phyloP scores from a whole-genome alignment of 805 yeast genomes.

The Myxozyma udenii region DNA sequence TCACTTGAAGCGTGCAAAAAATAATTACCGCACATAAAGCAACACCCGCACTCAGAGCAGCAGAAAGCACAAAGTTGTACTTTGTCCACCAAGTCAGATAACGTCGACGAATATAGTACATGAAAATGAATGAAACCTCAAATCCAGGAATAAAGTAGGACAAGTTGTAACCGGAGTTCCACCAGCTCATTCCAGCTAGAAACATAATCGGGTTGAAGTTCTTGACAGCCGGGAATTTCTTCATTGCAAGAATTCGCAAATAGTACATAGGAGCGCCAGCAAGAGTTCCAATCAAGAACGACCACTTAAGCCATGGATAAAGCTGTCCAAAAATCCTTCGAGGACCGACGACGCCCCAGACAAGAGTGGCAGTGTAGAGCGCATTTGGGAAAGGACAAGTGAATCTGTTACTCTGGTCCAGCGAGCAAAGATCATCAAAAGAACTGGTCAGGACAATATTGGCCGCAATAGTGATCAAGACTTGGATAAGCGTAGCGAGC shows the following conservation, averaged over 20 bases:
- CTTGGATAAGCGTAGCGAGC: constrained; percentile 47
- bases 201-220: constrained; percentile 20
- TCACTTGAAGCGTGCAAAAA: constrained; percentile 52
- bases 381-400: constrained; percentile 43
- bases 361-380: constrained; percentile 50
- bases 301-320: constrained; percentile 27
- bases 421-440: constrained; percentile 38
- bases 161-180: constrained; percentile 17
- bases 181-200: constrained; percentile 18
- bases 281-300: constrained; percentile 27
- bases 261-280: constrained; percentile 19
- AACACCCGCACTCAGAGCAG: constrained; percentile 60
- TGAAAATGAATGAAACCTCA: constrained; percentile 40
- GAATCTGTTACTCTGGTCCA: constrained; percentile 43
- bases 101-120: constrained; percentile 44
- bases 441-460: constrained; percentile 45
- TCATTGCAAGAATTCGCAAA: constrained; percentile 1
- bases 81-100: constrained; percentile 56
- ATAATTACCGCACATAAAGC: constrained; percentile 58
- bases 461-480: constrained; percentile 45
- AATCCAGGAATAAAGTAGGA: constrained; percentile 27
- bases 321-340: constrained; percentile 39
- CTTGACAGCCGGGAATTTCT: constrained; percentile 8
- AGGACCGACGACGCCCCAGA: constrained; percentile 65
- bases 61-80: constrained; percentile 51